Percentiles rank a stretch among this genome's conserved stretches.
phyloP scores from a whole-genome alignment of 1,139 yeast species.

The Saccharomyces hybrid region DNA sequence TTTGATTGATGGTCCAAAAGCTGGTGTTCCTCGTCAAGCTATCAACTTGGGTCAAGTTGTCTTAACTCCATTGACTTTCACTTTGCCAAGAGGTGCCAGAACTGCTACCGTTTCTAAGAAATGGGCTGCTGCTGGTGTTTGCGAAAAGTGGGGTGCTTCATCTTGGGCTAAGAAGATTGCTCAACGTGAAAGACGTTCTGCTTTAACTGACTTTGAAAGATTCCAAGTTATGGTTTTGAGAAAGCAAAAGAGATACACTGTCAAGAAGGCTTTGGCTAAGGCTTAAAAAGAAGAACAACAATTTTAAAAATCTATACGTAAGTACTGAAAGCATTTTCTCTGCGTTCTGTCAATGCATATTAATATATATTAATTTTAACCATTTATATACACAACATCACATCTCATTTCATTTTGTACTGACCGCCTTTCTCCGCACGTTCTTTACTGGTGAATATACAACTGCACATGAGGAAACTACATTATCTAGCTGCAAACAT shows the following conservation, averaged over 20 bases:
- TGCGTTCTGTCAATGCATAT: neutral
- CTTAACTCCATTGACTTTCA: conserved; percentile 84
- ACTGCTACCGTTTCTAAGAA: conserved; percentile 79
- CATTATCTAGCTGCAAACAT: neutral
- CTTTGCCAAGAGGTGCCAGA: conserved; percentile 93
- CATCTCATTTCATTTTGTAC: neutral
- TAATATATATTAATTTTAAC: neutral
- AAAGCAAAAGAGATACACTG: conserved; percentile 94
- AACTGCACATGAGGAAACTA: neutral
- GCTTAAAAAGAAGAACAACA: conserved; percentile 40
- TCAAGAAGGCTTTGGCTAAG: conserved; percentile 85
- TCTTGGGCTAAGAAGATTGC: conserved; percentile 98
- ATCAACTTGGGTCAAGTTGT: conserved; percentile 78
- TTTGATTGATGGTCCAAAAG: conserved; percentile 91
- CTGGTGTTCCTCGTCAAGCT: conserved; percentile 86
- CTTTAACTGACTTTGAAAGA: conserved; percentile 95
- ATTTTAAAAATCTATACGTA: neutral
- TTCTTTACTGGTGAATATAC: neutral
- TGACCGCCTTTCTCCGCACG: neutral
- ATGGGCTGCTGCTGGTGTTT: conserved; percentile 88
- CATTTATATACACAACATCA: neutral
- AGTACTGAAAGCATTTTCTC: neutral
- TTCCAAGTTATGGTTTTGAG: conserved; percentile 96
- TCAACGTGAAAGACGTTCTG: conserved; percentile 85
- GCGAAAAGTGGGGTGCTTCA: conserved; percentile 85